Evolutionary conservation across 306 rosid genomes (phyloP).

Genomic region (Alnus glutinosa): DNA sequence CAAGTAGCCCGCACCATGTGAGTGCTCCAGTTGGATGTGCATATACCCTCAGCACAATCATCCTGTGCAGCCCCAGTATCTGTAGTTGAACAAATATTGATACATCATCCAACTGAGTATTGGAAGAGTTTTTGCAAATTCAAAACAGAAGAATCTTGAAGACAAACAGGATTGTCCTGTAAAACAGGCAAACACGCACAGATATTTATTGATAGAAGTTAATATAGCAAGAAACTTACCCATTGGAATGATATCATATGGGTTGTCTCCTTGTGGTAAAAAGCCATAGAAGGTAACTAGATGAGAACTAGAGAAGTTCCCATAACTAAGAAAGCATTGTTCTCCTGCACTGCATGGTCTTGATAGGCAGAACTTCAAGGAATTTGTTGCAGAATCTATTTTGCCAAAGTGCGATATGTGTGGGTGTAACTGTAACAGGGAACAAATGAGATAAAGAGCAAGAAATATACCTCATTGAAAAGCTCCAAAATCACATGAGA

Average conservation of each 20-base stretch:
- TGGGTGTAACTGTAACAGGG: conserved; percentile 63
- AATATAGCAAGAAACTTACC: conserved; percentile 47
- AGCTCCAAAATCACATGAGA: conserved; percentile 11
- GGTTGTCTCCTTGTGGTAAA: conserved; percentile 83
- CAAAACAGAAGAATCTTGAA: conserved; percentile 27
- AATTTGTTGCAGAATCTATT: conserved; percentile 62
- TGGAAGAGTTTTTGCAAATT: conserved; percentile 11
- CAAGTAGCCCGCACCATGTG: conserved; percentile 93
- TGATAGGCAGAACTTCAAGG: conserved; percentile 80
- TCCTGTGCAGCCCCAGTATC: conserved; percentile 47
- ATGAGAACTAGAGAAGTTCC: conserved; percentile 75
- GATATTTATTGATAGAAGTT: conserved; percentile 13
- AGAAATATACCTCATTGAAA: conserved; percentile 1
- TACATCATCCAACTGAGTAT: conserved; percentile 19
- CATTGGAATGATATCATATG: conserved; percentile 65
- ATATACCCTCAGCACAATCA: conserved; percentile 38
- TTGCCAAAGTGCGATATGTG: conserved; percentile 75
- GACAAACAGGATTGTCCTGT: conserved; percentile 10
- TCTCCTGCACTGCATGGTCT: conserved; percentile 83
- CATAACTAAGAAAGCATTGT: conserved; percentile 83
- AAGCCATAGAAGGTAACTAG: conserved; percentile 76
- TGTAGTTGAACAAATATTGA: conserved; percentile 35
- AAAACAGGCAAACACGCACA: not conserved
- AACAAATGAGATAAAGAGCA: conserved; percentile 26
- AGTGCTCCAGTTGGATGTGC: conserved; percentile 34